phyloP scores from a whole-genome alignment of 2,329 filamentous ascomycete species.

The Xylariaceae sp. region DNA sequence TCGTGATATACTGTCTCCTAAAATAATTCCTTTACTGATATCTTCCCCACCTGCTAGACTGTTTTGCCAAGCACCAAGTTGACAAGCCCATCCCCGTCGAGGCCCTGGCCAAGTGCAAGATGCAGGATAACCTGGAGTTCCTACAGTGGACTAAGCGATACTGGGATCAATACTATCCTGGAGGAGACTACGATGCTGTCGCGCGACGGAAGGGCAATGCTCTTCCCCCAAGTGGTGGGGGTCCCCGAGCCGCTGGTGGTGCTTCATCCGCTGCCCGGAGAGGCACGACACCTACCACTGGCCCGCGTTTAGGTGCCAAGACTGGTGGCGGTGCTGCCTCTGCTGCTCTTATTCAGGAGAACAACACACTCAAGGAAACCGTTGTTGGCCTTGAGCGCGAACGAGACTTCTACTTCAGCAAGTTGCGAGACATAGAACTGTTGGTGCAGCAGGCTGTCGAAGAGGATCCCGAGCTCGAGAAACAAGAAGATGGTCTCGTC shows the following conservation, averaged over 20 bases:
- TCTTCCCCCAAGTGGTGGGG: conserved; percentile 46
- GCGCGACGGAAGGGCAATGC: conserved; percentile 75
- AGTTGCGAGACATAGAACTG: conserved; percentile 93
- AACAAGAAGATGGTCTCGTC: conserved; percentile 85
- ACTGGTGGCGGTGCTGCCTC: conserved; percentile 49
- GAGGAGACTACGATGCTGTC: conserved; percentile 93
- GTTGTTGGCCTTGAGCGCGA: conserved; percentile 93
- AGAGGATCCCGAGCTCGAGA: conserved; percentile 86
- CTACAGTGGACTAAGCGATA: conserved; percentile 94
- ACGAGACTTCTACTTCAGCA: conserved; percentile 98
- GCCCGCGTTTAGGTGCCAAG: conserved; percentile 35
- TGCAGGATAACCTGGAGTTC: conserved; percentile 99
- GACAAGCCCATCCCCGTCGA: conserved; percentile 89
- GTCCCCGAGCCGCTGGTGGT: conserved; percentile 32
- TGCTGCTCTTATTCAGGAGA: conserved; percentile 78
- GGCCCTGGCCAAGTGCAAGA: conserved; percentile 92
- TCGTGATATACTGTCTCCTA: conserved; percentile 1
- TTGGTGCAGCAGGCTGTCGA: conserved; percentile 91
- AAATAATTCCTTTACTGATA: conserved; percentile 1
- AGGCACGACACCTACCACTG: conserved; percentile 57
- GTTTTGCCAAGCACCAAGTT: conserved; percentile 80
- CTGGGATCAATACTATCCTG: conserved; percentile 98
- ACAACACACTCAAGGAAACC: conserved; percentile 85
- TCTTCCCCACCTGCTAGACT: conserved; percentile 48
- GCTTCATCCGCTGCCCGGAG: conserved; percentile 47